Percentiles rank a stretch among this genome's conserved stretches.
Conservation (phyloP, 176 grass and related monocot species). For the Hordeum marinum region DNA sequence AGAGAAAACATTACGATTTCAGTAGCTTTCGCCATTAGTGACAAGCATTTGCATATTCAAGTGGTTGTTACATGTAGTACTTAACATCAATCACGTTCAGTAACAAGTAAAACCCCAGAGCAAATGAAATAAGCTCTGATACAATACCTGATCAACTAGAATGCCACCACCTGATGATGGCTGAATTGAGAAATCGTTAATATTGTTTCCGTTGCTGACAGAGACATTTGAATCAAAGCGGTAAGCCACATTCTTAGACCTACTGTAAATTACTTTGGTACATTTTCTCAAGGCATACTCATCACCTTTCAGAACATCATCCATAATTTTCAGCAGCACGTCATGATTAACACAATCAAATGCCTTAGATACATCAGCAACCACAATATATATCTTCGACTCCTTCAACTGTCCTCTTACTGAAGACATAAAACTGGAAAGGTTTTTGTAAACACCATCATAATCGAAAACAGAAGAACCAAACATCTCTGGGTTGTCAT, state of each 20-base stretch:
- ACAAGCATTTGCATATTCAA: background rate
- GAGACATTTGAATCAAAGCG: constrained; percentile 45
- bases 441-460: constrained; percentile 57
- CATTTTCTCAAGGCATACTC: constrained; percentile 64
- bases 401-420: constrained; percentile 33
- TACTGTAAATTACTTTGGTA: constrained; percentile 42
- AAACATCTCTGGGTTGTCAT: constrained; percentile 66
- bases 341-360: constrained; percentile 80
- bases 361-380: constrained; percentile 89
- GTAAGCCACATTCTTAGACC: constrained; percentile 29
- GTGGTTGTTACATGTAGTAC: background rate
- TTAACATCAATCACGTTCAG: background rate
- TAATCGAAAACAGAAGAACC: constrained; percentile 95
- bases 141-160: constrained; percentile 78
- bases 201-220: constrained; percentile 21
- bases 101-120: background rate
- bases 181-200: constrained; percentile 50
- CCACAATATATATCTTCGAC: constrained; percentile 69
- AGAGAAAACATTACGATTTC: background rate
- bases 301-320: constrained; percentile 42
- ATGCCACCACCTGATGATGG: constrained; percentile 50
- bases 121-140: constrained; percentile 12
- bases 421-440: constrained; percentile 53
- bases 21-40: background rate
- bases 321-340: constrained; percentile 55